phyloP scores from a whole-genome alignment of 306 rosid species.

The Vigna hirtella region DNA sequence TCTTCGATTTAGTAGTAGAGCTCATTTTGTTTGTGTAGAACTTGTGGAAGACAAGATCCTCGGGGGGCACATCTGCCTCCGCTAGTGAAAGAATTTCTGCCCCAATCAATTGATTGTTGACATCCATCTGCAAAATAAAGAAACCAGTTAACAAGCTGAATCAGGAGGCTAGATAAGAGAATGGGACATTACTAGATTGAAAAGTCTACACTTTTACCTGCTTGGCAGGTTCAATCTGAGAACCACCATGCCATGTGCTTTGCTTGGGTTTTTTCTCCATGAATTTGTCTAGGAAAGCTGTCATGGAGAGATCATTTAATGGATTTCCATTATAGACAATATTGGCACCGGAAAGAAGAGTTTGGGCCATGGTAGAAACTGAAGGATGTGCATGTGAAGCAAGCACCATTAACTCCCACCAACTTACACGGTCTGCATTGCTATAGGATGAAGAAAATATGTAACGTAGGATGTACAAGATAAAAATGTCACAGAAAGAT shows the following conservation, averaged over 20 bases:
- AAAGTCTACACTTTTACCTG: constrained; percentile 56
- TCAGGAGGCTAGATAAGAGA: background rate
- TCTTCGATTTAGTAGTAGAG: constrained; percentile 70
- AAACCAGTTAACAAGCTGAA: constrained; percentile 40
- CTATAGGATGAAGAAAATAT: constrained; percentile 54
- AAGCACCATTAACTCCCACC: constrained; percentile 93
- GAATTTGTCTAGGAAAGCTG: constrained; percentile 95
- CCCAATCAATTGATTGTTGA: constrained; percentile 74
- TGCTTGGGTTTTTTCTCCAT: constrained; percentile 96
- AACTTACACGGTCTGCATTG: constrained; percentile 86
- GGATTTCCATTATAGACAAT: constrained; percentile 95
- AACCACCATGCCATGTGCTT: constrained; percentile 93
- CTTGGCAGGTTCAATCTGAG: constrained; percentile 93
- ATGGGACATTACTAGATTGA: background rate
- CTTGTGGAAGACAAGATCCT: constrained; percentile 95
- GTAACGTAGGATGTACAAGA: background rate
- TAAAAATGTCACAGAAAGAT: background rate
- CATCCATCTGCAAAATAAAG: constrained; percentile 66
- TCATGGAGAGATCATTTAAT: constrained; percentile 68
- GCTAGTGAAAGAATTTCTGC: constrained; percentile 79
- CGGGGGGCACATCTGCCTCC: constrained; percentile 90
- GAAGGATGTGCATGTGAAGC: constrained; percentile 96
- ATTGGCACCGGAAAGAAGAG: constrained; percentile 90
- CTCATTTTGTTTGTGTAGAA: constrained; percentile 82
- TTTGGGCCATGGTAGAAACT: constrained; percentile 87